phyloP scores from a whole-genome alignment of 2,329 filamentous ascomycete species.

The Trichoderma koningii region DNA sequence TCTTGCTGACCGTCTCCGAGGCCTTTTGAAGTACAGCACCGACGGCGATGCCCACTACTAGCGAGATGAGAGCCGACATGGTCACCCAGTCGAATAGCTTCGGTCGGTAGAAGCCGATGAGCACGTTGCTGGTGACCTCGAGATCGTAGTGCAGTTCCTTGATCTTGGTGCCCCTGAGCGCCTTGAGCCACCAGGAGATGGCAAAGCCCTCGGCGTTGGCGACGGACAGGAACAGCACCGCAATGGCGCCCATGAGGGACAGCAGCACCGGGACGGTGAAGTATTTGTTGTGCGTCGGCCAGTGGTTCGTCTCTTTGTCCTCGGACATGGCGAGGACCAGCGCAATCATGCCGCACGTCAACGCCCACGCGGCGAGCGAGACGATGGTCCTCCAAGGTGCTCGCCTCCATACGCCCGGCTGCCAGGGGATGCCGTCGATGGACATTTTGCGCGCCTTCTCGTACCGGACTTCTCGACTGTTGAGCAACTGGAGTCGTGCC shows the following conservation, averaged over 20 bases:
- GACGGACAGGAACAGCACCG: constrained; percentile 5
- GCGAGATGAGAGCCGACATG: background rate
- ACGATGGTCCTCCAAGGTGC: constrained; percentile 3
- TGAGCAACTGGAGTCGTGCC: background rate
- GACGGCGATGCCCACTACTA: constrained; percentile 2
- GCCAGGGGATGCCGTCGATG: constrained; percentile 13
- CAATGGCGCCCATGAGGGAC: constrained; percentile 8
- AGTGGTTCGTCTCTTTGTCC: constrained; percentile 14
- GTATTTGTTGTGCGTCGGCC: constrained; percentile 11
- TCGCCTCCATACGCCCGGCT: constrained; percentile 18
- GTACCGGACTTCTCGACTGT: background rate
- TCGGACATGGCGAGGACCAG: constrained; percentile 8
- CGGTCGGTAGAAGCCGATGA: background rate
- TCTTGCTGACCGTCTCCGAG: constrained; percentile 11
- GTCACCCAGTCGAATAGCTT: background rate
- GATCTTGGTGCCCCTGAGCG: constrained; percentile 8
- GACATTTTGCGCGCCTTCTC: background rate
- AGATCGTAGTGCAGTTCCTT: constrained; percentile 25
- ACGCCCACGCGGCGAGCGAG: background rate
- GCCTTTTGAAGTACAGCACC: constrained; percentile 19
- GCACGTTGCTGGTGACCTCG: constrained; percentile 11
- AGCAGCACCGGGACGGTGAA: constrained; percentile 18
- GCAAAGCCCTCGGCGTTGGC: constrained; percentile 15
- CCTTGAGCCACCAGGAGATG: constrained; percentile 24
- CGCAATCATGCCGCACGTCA: constrained; percentile 18